Percentiles rank a stretch among this genome's conserved stretches.
Conservation (phyloP, 306 rosid species). For the Rosa rugosa region DNA sequence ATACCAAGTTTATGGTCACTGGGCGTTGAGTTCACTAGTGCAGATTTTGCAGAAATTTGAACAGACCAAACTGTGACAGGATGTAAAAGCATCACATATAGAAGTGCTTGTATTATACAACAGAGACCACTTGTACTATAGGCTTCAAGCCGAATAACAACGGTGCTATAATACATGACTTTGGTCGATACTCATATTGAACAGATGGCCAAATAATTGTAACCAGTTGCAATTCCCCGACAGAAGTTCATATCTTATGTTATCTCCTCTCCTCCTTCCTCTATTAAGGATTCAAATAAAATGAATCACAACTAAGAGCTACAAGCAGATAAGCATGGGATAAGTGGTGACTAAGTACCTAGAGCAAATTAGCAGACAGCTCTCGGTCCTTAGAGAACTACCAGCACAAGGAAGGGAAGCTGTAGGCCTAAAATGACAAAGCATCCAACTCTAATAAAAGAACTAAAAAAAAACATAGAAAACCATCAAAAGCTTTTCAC, state of each 20-base stretch:
- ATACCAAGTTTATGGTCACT: background rate
- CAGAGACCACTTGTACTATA: background rate
- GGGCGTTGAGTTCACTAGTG: background rate
- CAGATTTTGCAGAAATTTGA: background rate
- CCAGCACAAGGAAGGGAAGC: no score
- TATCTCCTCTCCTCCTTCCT: background rate
- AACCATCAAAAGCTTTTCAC: background rate
- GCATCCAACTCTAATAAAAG: background rate
- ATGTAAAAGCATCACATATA: background rate
- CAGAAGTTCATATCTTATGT: background rate
- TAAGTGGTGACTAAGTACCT: no score
- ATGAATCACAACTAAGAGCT: background rate
- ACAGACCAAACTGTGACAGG: background rate
- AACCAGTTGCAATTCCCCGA: no score
- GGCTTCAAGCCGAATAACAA: background rate
- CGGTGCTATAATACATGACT: background rate
- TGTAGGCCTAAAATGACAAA: no score
- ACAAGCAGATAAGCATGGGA: background rate
- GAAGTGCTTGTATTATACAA: background rate
- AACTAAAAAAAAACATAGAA: background rate
- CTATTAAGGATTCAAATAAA: background rate
- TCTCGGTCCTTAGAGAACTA: no score
- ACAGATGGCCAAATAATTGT: background rate
- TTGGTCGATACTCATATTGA: background rate
- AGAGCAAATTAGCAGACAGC: no score